Evolutionary conservation across 2,329 filamentous ascomycete genomes (phyloP).

Genomic region (Escovopsis sp.): DNA sequence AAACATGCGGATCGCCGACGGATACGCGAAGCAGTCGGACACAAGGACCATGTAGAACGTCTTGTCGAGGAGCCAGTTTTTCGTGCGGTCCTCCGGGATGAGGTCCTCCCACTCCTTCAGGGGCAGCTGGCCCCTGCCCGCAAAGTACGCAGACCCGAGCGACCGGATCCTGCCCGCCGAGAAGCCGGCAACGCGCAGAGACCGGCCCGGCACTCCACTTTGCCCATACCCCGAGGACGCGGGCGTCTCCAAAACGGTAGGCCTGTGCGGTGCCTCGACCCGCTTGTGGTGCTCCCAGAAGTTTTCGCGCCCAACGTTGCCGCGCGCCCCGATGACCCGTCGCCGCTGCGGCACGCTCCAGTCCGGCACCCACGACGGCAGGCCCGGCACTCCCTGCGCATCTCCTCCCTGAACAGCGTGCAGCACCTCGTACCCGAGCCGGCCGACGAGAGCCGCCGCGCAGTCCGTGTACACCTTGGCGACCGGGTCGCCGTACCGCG

Average conservation of each 20-base stretch:
- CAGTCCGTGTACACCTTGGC: not conserved
- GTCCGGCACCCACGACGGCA: not conserved
- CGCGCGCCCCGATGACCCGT: not conserved
- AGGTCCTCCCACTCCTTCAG: not conserved
- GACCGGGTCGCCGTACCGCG: not conserved
- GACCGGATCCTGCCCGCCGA: not conserved
- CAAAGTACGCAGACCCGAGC: not conserved
- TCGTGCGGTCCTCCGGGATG: not conserved
- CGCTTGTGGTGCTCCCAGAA: not conserved
- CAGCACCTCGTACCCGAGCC: not conserved
- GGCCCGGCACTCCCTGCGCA: not conserved
- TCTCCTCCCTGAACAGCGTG: not conserved
- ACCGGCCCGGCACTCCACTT: not conserved
- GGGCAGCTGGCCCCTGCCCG: not conserved
- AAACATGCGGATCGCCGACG: not conserved
- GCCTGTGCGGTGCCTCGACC: not conserved
- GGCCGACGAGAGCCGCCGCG: not conserved
- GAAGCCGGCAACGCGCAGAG: not conserved
- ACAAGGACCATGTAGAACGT: not conserved
- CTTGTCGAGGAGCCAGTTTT: not conserved
- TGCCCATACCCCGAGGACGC: not conserved
- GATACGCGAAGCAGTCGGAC: not conserved
- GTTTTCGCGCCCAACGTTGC: not conserved
- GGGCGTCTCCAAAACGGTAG: not conserved
- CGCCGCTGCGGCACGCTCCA: not conserved